Base-by-base conservation (phyloP, 2,329 filamentous ascomycete species). In the Sclerotinia nivalis region DNA sequence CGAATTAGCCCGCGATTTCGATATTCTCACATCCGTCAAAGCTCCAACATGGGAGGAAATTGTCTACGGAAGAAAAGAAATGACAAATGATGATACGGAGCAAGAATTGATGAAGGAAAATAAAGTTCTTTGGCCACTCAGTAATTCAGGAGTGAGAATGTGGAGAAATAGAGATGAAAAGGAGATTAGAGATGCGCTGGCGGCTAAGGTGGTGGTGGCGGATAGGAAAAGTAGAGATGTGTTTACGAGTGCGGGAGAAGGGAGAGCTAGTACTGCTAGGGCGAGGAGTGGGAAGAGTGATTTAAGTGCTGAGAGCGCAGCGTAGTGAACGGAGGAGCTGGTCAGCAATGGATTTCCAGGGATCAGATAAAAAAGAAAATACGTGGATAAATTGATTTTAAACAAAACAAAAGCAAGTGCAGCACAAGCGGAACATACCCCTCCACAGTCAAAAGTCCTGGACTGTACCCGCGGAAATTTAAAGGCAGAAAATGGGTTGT, bases 1-100 rank as follows among this genome's bases (percentile, higher is more conserved):
- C 50, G 90, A 93, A 76, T 84, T 96, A 55, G 87, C 90, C 31
- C 80, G 85, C 45, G 93, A 96, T 75, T 83, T 96, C 74, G 91
- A 95, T 77, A 87, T 91, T 70, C 88, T 95, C 52, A 78, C 74
- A 22, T 73, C 70, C 22, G 68, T 68, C 22, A 70, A 72, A 18
- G 70, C 70, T 9, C 73, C 74, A 0, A 71, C 64, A 10, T 76
- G 75, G 49, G 45, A 62, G 1, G 73, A 77, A 8, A 73, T 76
- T 18, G 52, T 77, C 0, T 65, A 61, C 20, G 69, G 69, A 2
- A 18, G 58, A 1, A 64, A 47, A 10, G 71, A 71, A 20, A 64
- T 69, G 13, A 10, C 47, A 6, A 37, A 54, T 4, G 47, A 7
- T 6, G 67, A 69, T 37, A 55, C 67, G 7, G 4, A 28, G 0